phyloP scores from a whole-genome alignment of 192 early-diverging fungal genomes.

The Helicostylum pulchrum region DNA sequence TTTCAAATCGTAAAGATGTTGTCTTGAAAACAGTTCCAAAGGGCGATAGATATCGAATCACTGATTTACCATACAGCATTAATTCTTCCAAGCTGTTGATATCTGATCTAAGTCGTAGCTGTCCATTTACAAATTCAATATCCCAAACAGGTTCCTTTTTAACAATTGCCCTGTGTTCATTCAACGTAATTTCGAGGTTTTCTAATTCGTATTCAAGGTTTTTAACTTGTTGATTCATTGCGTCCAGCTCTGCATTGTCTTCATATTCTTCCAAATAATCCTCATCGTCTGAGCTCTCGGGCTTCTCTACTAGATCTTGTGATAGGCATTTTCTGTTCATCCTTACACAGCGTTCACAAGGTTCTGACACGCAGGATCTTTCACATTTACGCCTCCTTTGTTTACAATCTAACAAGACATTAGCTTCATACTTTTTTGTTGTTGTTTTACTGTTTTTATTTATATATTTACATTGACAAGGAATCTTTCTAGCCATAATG shows the following conservation, averaged over 20 bases:
- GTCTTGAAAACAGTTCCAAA: conserved; percentile 11
- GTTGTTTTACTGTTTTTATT: background rate
- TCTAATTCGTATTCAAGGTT: background rate
- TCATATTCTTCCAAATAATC: background rate
- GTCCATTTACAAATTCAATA: conserved; percentile 6
- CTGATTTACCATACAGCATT: background rate
- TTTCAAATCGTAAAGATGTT: conserved; percentile 6
- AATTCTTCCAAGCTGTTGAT: conserved; percentile 8
- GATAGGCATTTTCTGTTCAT: conserved; percentile 9
- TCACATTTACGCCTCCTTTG: conserved; percentile 8
- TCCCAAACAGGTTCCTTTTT: conserved; percentile 3
- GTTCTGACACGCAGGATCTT: background rate
- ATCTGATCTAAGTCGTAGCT: background rate
- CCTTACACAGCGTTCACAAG: conserved; percentile 2
- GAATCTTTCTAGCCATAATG: conserved; percentile 8
- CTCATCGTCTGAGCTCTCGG: background rate
- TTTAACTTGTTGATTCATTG: conserved; percentile 10
- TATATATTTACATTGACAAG: conserved; percentile 8
- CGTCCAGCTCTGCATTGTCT: background rate
- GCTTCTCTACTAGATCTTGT: conserved; percentile 6
- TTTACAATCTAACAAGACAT: conserved; percentile 6
- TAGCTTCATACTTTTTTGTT: background rate
- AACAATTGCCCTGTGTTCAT: background rate
- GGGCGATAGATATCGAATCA: conserved; percentile 9
- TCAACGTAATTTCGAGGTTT: background rate